These are phyloP conservation scores for Chlamydomonas incerta DNA, from an alignment of 139 green algal genomes.

Conservation along the genomic window DNA sequence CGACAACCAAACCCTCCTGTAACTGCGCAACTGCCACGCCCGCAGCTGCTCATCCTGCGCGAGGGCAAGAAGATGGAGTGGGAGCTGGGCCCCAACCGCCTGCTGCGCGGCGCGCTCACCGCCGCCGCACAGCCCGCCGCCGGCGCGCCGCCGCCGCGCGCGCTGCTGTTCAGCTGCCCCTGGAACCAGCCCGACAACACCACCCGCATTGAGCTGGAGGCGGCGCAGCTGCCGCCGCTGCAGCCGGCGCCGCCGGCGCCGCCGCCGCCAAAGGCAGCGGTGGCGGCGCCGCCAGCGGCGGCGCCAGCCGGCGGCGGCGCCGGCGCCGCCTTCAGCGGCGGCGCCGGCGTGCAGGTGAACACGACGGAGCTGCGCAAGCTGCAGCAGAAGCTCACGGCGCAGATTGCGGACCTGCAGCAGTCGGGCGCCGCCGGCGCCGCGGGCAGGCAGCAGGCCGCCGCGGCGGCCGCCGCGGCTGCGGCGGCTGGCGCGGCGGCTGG, in stretches of 20 bases:
- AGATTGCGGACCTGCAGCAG: conserved; percentile 26
- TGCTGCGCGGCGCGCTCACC: background rate
- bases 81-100: conserved; percentile 24
- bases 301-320: no score
- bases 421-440: background rate
- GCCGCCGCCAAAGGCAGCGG: no score
- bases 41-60: conserved; percentile 6
- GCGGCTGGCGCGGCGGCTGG: background rate
- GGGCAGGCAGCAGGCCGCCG: background rate
- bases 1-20: no score
- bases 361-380: conserved; percentile 31
- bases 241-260: no score
- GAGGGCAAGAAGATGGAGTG: background rate
- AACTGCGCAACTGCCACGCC: background rate
- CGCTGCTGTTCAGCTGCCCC: background rate
- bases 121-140: no score
- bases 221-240: conserved; percentile 4
- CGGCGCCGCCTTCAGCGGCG: no score
- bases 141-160: no score
- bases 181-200: conserved; percentile 18
- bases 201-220: background rate
- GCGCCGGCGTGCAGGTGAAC: background rate
- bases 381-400: background rate
- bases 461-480: background rate
- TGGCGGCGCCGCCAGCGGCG: no score